Conservation (phyloP, 2,329 filamentous ascomycete genomes). For the Aspergillus sojae region DNA sequence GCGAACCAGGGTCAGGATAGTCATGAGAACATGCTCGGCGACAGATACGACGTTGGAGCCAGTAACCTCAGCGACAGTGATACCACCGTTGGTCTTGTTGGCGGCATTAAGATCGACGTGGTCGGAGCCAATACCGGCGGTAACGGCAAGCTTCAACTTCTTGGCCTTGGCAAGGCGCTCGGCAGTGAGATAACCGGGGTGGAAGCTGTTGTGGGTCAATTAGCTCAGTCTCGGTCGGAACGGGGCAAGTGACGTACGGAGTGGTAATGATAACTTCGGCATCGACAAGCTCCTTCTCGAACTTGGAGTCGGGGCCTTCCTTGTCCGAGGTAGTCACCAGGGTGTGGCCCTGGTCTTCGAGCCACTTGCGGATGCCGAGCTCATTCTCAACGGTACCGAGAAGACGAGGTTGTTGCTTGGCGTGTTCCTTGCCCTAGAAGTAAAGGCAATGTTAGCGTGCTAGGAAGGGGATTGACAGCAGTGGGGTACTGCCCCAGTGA, state of each 20-base stretch:
- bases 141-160: conserved; percentile 97
- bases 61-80: conserved; percentile 97
- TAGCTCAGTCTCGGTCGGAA: neutral
- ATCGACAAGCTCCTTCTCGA: conserved; percentile 94
- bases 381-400: conserved; percentile 98
- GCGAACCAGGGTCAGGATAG: conserved; percentile 90
- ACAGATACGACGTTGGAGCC: conserved; percentile 98
- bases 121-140: conserved; percentile 96
- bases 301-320: conserved; percentile 88
- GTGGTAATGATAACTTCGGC: conserved; percentile 99
- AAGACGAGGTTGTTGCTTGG: conserved; percentile 82
- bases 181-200: conserved; percentile 94
- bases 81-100: conserved; percentile 96
- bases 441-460: neutral
- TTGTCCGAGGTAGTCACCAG: conserved; percentile 97
- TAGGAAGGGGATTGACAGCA: too few species aligned
- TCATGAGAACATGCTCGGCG: conserved; percentile 99
- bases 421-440: conserved; percentile 73
- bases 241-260: conserved; percentile 61
- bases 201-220: conserved; percentile 66
- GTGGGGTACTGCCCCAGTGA: conserved; percentile 1
- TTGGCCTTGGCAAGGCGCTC: conserved; percentile 97
- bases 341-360: conserved; percentile 95
- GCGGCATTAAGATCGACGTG: conserved; percentile 96
- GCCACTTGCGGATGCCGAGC: conserved; percentile 94